A percentile compares a stretch with the other conserved stretches of the same genome.
Evolutionary conservation across 352 stramenopile species (phyloP).

Genomic region (Nothophytophthora sp.): DNA sequence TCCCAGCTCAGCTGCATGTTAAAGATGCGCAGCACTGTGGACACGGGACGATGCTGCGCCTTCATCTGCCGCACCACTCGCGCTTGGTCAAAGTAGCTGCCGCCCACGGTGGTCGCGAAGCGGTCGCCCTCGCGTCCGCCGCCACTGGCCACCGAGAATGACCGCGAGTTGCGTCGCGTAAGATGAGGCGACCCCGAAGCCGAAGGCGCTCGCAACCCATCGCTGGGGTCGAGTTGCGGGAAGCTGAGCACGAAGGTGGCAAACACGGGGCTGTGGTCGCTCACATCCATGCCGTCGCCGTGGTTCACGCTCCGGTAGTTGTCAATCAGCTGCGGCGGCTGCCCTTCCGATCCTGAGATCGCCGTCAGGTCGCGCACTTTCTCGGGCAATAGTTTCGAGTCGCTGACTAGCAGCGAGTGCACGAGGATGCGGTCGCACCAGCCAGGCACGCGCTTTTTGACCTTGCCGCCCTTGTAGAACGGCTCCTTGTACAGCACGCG

Average conservation of each 20-base stretch:
- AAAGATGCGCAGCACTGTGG: conserved; percentile 69
- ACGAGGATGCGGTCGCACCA: conserved; percentile 89
- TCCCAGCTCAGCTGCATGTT: conserved; percentile 81
- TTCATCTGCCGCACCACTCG: conserved; percentile 68
- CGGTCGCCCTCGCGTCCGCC: conserved; percentile 24
- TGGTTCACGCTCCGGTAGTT: conserved; percentile 87
- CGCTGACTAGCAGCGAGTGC: conserved; percentile 77
- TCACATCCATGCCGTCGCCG: conserved; percentile 80
- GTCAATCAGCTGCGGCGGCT: conserved; percentile 45
- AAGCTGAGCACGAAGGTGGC: conserved; percentile 81
- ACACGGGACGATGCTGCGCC: conserved; percentile 52
- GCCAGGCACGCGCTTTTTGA: conserved; percentile 87
- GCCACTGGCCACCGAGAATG: conserved; percentile 42
- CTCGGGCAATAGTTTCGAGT: conserved; percentile 79
- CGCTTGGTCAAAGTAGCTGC: conserved; percentile 81
- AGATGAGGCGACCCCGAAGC: conserved; percentile 19
- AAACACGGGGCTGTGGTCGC: conserved; percentile 81
- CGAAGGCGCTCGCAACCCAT: conserved; percentile 6
- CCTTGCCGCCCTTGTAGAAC: conserved; percentile 89
- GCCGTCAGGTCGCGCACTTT: conserved; percentile 71
- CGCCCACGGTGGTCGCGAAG: conserved; percentile 32
- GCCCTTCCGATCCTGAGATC: conserved; percentile 28
- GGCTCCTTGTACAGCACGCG: conserved; percentile 87
- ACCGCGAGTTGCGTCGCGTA: conserved; percentile 42
- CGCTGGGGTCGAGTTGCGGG: conserved; percentile 31